Conservation (phyloP, 129 eudicot genomes). For the Sambucus nigra region DNA sequence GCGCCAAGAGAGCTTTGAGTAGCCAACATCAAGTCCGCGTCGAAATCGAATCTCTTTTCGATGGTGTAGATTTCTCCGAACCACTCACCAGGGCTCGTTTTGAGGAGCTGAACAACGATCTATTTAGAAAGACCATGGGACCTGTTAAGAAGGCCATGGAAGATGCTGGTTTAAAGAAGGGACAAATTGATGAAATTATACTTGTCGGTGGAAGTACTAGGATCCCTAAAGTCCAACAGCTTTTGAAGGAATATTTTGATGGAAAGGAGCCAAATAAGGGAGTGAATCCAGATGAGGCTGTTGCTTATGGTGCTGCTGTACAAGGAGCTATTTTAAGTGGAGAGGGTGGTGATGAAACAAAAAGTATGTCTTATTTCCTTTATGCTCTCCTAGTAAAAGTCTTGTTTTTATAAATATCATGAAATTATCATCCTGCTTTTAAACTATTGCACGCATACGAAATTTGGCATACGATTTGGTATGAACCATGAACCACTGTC, state of each 20-base stretch:
- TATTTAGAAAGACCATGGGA: conserved; percentile 80
- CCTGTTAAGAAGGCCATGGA: no score
- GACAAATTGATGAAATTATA: conserved; percentile 75
- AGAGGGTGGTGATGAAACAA: conserved; percentile 85
- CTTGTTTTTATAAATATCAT: no score
- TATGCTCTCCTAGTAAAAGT: no score
- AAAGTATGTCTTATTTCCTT: conserved; percentile 43
- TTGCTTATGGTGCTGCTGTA: conserved; percentile 83
- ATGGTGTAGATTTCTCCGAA: no score
- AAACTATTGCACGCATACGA: no score
- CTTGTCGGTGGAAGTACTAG: conserved; percentile 95
- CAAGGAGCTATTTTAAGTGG: no score
- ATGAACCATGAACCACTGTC: no score
- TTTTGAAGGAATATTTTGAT: no score
- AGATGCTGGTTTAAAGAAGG: conserved; percentile 62
- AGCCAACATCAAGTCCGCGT: conserved; percentile 87
- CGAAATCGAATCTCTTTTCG: no score
- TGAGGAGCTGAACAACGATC: conserved; percentile 75
- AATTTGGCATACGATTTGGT: no score
- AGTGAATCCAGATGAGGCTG: conserved; percentile 88
- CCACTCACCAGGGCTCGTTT: conserved; percentile 86
- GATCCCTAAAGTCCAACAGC: conserved; percentile 79
- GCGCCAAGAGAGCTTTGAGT: conserved; percentile 81
- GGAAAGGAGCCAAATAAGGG: no score
- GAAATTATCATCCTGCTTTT: no score